Evolutionary conservation across 352 stramenopile genomes (phyloP), one percentile per base, ranked within the genome.

Genomic region (Globisporangium rhizosaccharum): DNA sequence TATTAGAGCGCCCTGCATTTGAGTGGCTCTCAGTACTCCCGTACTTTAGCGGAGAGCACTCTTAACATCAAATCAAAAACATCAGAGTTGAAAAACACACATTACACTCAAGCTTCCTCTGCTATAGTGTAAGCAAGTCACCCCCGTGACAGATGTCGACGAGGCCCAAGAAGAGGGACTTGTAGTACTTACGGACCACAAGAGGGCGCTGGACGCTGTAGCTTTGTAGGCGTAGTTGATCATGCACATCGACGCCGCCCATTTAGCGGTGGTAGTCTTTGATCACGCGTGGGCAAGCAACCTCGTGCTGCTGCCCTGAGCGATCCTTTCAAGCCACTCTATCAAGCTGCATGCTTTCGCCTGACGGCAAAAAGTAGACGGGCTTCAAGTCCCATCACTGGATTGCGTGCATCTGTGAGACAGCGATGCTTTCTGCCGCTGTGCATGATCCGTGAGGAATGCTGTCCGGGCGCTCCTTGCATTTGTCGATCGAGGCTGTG

Each of bases 141-240:
- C n/a, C n/a, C n/a, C n/a, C n/a, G n/a, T n/a, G n/a, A n/a, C n/a
- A n/a, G 9, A 63, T n/a, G 50, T 63, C 54, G 14, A 67, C 41
- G 4, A 67, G 36, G 2, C 28, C 53, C 4, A 69, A 28, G 20
- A 69, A 69, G 5, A 59, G 50, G 12, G 54, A 63, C 36, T 62
- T 62, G 50, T 63, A 67, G 23, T 63, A 62, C 25, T 62, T 59
- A 1, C 23, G 62, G 53, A 23, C 62, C 30, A 37, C 61, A 36
- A 53, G 51, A 33, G 48, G 57, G 50, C 44, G 52, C 61, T 23
- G 17, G 10, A 20, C 8, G 0, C 6, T 26, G 44, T 49, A 26
- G 9, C 44, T 15, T 10, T 49, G 17, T 23, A 49, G 17, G 17
- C 44, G 44, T n/a, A 49, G 44, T 23, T 49, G 44, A 23, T 49